Base-by-base conservation (phyloP, 257 asterid genomes). In the Penstemon newberryi region DNA sequence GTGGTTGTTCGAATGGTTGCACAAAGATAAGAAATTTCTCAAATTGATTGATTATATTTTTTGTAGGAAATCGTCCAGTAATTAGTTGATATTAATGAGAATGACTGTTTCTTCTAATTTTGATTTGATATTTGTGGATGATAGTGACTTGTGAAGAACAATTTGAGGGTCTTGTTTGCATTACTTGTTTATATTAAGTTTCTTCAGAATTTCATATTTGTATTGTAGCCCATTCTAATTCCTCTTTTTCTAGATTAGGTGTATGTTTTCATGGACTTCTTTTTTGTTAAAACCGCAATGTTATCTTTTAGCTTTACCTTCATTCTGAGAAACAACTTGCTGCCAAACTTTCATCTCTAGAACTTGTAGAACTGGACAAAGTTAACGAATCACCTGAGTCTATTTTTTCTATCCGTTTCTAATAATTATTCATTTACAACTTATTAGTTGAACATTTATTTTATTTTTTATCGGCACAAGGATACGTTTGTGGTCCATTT, bases 1-100 rank as follows among this genome's bases (percentile, higher is more conserved):
- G 72, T 46, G 79, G 79, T 73, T 47, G 79, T 47, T 73, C 62
- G 52, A 71, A 78, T 74, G 25, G 85, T 74, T 80, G 82, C 71
- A 11, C 10, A 56, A 60, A 62, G 37, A 52, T 61, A 18, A 13
- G 60, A 65, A 65, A 8, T 54, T 52, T 74, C 38, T 54, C 53
- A 54, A 56, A 62, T 42, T 74, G 33, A 50, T 36, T 46, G 55
- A 19, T 40, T 36, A 6, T 0, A 8, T 63, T 25, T 43, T 70
- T 50, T 3, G 79, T 60, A 49, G 54, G 52, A 56, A 61, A 56
- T 61, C 33, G 57, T 63, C 36, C 59, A 52, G 65, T 53, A 66
- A 78, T 75, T 68, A 69, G 72, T 65, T 59, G 70, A 57, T 75
- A 72, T 69, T 78, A 65, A 72, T 61, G 67, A 13, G 40, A 33